Evolutionary conservation across 202 grass and related monocot genomes (phyloP), one percentile per base, ranked within the genome.

Genomic region (Sporobolus alterniflorus): DNA sequence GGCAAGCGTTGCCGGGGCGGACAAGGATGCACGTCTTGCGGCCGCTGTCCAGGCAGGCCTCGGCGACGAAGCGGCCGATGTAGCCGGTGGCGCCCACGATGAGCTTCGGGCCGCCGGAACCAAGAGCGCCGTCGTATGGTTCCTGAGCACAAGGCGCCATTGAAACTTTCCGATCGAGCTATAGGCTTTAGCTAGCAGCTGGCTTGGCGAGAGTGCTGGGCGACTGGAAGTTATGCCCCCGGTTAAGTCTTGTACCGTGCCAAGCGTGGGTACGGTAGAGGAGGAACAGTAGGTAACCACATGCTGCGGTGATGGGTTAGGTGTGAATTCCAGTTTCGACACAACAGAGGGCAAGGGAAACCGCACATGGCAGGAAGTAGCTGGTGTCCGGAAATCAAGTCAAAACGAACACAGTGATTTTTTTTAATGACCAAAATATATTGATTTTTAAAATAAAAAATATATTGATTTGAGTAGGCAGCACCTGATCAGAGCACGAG

Each of bases 61-160:
- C 83, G 1, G 93, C 83, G 2, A 96, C 85, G 82, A 96, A 96
- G 24, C 80, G 85, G 33, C 94, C 91, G 9, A 93, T 97, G 75
- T 91, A 89, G 73, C 93, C 90, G 67, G 85, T 92, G 50, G 87
- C 93, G 50, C 93, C 90, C 1, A 95, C 78, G 62, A 95, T 48
- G 25, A 95, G 75, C 17, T 68, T 77, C 11, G 88, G 82, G 29
- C 60, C 62, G 62, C 89, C 89, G 44, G 67, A 82, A 73, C 72
- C 62, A 6, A 9, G 16, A 20, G 62, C 31, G 20, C 31, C 26
- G 14, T 42, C 64, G 28, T 69, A 31, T 20, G 11, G 65, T 69
- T 49, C 69, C 7, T 52, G 44, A 32, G 16, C 62, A 42, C 9
- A 52, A 31, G 66, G 83, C 43, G 66, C 74, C 83, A 85, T 85